These are phyloP conservation scores for Nidula niveotomentosa DNA, from an alignment of 1,284 basidiomycete genomes.

Conservation along the genomic window DNA sequence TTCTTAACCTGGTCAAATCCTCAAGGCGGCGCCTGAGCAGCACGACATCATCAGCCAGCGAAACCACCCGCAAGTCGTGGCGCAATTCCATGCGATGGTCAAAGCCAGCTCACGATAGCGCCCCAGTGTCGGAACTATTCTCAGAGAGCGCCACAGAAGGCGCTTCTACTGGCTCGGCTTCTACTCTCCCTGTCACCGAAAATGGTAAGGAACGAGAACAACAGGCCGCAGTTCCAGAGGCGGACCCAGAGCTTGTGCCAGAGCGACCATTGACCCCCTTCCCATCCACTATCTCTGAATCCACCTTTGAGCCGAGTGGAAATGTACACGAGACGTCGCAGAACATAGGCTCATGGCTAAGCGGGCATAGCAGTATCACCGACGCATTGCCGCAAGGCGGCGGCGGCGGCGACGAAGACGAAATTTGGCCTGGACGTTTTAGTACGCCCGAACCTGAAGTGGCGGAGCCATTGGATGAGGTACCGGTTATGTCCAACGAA, in stretches of 20 bases:
- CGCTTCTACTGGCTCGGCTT: conserved; percentile 8
- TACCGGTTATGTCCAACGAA: background rate
- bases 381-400: background rate
- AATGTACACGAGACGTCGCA: conserved; percentile 1
- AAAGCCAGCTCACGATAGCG: conserved; percentile 18
- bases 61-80: conserved; percentile 23
- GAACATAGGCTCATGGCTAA: conserved; percentile 7
- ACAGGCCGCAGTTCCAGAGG: background rate
- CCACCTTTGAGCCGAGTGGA: background rate
- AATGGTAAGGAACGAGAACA: conserved; percentile 24
- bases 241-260: background rate
- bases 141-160: conserved; percentile 10
- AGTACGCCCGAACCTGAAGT: background rate
- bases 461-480: background rate
- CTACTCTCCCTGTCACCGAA: conserved; percentile 7
- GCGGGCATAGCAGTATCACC: background rate
- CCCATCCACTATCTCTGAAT: conserved; percentile 1
- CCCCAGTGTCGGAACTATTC: conserved; percentile 3
- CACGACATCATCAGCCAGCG: conserved; percentile 11
- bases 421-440: background rate
- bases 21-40: conserved; percentile 13
- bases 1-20: conserved; percentile 32
- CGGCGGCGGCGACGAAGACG: conserved; percentile 2
- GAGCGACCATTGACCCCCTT: conserved; percentile 10
- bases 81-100: conserved; percentile 30